Conservation (phyloP, 805 yeast genomes). For the Diddensiella santjacobensis region DNA sequence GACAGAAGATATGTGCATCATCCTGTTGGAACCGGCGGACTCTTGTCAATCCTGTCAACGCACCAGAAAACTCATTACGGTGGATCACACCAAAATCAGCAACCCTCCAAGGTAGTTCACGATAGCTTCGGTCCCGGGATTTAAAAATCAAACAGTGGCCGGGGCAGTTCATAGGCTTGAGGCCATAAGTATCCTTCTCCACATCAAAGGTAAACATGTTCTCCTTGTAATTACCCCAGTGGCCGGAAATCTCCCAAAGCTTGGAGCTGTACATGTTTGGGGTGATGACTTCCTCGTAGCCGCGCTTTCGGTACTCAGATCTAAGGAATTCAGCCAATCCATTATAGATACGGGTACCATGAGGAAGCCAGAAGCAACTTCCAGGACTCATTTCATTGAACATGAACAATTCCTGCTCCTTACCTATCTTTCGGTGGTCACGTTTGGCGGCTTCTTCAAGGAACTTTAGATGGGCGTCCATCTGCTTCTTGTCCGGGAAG, state of each 20-base stretch:
- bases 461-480: constrained; percentile 93
- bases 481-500: constrained; percentile 94
- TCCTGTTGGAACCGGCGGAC: constrained; percentile 99
- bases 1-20: constrained; percentile 97
- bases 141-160: constrained; percentile 94
- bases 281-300: constrained; percentile 96
- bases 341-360: constrained; percentile 96
- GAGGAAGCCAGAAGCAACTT: constrained; percentile 97
- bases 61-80: constrained; percentile 95
- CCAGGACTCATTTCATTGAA: constrained; percentile 98
- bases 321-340: constrained; percentile 76
- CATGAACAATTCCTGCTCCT: constrained; percentile 90
- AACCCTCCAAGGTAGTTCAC: constrained; percentile 98
- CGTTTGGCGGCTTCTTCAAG: constrained; percentile 94
- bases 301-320: constrained; percentile 84
- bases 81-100: constrained; percentile 97
- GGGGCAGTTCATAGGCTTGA: constrained; percentile 96
- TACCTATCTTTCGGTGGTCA: constrained; percentile 90
- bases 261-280: constrained; percentile 98
- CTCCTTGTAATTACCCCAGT: constrained; percentile 96
- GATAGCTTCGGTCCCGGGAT: constrained; percentile 88
- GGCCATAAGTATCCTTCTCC: constrained; percentile 91
- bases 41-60: constrained; percentile 90
- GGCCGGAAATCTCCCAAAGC: constrained; percentile 98
- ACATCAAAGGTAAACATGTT: constrained; percentile 96